Percentiles rank a stretch among this genome's conserved stretches.
Conservation (phyloP, 2,329 filamentous ascomycete genomes). For the Cladosporium velox region DNA sequence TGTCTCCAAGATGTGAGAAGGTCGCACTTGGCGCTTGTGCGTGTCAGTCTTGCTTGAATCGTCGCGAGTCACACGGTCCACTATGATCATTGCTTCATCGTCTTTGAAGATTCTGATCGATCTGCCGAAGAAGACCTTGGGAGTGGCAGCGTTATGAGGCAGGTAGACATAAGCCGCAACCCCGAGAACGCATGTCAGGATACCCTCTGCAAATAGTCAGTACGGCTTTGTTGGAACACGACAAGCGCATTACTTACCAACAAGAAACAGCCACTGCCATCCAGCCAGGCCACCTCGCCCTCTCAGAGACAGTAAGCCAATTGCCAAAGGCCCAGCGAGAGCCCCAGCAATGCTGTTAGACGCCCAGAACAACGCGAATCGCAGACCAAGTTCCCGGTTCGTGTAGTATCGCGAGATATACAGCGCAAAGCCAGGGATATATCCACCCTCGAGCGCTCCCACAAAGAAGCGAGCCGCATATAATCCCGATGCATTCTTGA, state of each 20-base stretch:
- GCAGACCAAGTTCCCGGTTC: slow-evolving; percentile 1
- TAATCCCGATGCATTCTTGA: neutral
- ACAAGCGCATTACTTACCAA: neutral
- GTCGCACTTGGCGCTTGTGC: neutral
- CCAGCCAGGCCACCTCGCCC: neutral
- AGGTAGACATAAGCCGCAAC: neutral
- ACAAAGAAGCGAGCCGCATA: slow-evolving; percentile 15
- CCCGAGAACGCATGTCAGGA: neutral
- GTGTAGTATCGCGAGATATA: slow-evolving; percentile 16
- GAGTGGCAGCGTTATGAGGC: neutral
- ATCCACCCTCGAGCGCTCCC: slow-evolving; percentile 13
- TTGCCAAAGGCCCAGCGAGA: neutral
- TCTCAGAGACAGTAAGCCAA: neutral
- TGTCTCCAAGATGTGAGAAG: slow-evolving; percentile 1
- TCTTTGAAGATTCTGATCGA: neutral
- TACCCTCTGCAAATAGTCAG: neutral
- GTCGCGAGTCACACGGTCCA: neutral
- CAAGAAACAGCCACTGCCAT: slow-evolving; percentile 6
- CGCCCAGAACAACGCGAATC: slow-evolving; percentile 27
- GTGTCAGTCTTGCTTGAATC: slow-evolving; percentile 4
- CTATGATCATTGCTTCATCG: neutral
- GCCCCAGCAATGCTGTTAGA: slow-evolving; percentile 14
- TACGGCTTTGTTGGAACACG: neutral
- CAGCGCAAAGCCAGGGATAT: slow-evolving; percentile 13
- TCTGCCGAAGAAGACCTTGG: slow-evolving; percentile 3